These are phyloP conservation scores for Geotrichum cucujoidarum DNA, from an alignment of 1,139 yeast genomes.

Conservation along the genomic window DNA sequence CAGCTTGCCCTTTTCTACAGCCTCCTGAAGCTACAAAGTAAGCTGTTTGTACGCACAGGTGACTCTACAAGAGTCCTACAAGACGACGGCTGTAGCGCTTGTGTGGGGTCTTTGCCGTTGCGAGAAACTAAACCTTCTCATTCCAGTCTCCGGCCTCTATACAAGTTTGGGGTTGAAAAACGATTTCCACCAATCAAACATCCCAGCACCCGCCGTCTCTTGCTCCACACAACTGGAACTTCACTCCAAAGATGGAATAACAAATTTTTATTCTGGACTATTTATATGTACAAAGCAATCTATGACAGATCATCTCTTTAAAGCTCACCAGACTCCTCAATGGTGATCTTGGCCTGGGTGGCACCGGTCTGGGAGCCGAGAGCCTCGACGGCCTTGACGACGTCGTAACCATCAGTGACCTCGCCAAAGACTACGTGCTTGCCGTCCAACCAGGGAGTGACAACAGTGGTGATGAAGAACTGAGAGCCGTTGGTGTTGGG, in stretches of 20 bases:
- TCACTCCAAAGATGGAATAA: neutral
- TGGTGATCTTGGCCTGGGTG: constrained; percentile 70
- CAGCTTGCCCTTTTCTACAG: too few species aligned
- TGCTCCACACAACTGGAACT: too few species aligned
- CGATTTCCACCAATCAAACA: too few species aligned
- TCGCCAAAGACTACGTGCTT: constrained; percentile 99
- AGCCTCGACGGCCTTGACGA: constrained; percentile 87
- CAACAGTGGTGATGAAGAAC: constrained; percentile 96
- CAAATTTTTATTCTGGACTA: neutral
- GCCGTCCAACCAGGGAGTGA: constrained; percentile 96
- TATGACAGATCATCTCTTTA: constrained; percentile 6
- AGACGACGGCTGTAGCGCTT: too few species aligned
- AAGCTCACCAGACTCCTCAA: constrained; percentile 64
- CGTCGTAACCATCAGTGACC: constrained; percentile 82
- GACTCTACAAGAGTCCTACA: too few species aligned
- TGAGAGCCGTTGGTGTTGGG: constrained; percentile 99
- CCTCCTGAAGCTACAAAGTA: too few species aligned
- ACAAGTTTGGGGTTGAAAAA: too few species aligned
- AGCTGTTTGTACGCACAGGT: too few species aligned
- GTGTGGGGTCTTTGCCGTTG: too few species aligned
- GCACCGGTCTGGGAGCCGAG: constrained; percentile 82
- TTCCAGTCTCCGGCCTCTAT: too few species aligned
- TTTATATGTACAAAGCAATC: neutral
- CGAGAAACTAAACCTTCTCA: too few species aligned
- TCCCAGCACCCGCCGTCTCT: too few species aligned